Evolutionary conservation across 139 green algal genomes (phyloP).

Genomic region (Mesotaenium endlicherianum): DNA sequence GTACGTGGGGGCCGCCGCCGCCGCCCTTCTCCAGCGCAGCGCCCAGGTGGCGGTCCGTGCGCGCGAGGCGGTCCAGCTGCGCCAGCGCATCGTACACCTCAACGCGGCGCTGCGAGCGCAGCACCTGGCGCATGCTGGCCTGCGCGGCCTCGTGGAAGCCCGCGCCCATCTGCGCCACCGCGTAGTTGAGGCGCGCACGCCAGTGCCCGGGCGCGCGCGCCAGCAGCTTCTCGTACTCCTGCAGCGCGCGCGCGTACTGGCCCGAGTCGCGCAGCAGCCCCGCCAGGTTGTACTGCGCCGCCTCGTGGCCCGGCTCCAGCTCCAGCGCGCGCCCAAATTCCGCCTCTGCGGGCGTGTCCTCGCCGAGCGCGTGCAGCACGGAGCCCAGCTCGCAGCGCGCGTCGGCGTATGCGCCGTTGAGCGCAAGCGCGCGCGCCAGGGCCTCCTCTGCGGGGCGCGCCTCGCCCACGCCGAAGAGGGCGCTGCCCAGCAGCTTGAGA

Average conservation of each 20-base stretch:
- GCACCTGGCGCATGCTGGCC: slow-evolving; percentile 26
- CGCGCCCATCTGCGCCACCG: slow-evolving; percentile 60
- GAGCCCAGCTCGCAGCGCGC: slow-evolving; percentile 70
- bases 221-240: slow-evolving; percentile 60
- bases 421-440: slow-evolving; percentile 60
- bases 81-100: slow-evolving; percentile 55
- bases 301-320: slow-evolving; percentile 52
- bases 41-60: slow-evolving; percentile 34
- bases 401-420: slow-evolving; percentile 64
- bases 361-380: slow-evolving; percentile 55
- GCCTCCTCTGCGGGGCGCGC: slow-evolving; percentile 57
- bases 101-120: slow-evolving; percentile 41
- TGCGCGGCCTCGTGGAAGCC: slow-evolving; percentile 54
- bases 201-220: slow-evolving; percentile 55
- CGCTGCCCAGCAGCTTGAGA: slow-evolving; percentile 67
- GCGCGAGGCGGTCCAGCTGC: slow-evolving; percentile 40
- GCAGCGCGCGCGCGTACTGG: slow-evolving; percentile 57
- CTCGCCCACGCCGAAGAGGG: slow-evolving; percentile 65
- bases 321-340: slow-evolving; percentile 56
- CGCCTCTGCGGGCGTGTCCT: slow-evolving; percentile 53
- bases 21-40: background rate
- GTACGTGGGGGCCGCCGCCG: background rate
- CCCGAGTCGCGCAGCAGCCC: slow-evolving; percentile 59
- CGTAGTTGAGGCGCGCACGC: slow-evolving; percentile 65
- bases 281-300: slow-evolving; percentile 68